Evolutionary conservation across 2,329 filamentous ascomycete genomes (phyloP).

Genomic region (Trichophyton benhamiae): DNA sequence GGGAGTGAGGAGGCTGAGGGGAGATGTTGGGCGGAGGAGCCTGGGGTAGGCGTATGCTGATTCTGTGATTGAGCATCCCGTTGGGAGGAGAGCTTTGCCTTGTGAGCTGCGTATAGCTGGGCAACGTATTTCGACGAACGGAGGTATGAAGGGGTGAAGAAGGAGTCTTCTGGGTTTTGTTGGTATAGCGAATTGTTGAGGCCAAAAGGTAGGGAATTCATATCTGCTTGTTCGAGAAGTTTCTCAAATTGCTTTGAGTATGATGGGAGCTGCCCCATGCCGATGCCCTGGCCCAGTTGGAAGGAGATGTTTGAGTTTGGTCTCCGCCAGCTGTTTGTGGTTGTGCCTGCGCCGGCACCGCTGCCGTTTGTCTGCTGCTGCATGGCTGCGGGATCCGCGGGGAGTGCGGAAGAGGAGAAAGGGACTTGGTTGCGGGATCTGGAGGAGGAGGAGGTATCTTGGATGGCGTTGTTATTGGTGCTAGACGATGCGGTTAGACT

Average conservation of each 20-base stretch:
- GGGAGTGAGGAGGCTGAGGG: conserved; percentile 29
- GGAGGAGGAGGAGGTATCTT: conserved; percentile 17
- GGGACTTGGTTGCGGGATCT: conserved; percentile 26
- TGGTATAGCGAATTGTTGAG: conserved; percentile 10
- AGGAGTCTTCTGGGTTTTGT: conserved; percentile 33
- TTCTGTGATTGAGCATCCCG: conserved; percentile 26
- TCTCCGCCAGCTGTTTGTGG: background rate
- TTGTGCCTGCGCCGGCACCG: background rate
- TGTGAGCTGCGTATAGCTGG: conserved; percentile 58
- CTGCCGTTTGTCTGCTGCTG: background rate
- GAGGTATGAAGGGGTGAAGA: conserved; percentile 80
- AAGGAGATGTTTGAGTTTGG: background rate
- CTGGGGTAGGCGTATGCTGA: conserved; percentile 24
- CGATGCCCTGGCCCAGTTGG: background rate
- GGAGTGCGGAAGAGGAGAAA: background rate
- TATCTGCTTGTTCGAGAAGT: background rate
- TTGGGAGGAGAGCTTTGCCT: conserved; percentile 44
- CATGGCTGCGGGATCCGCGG: background rate
- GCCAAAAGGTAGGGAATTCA: background rate
- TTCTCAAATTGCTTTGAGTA: conserved; percentile 1
- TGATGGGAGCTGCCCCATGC: background rate
- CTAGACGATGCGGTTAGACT: conserved; percentile 23
- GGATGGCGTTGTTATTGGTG: conserved; percentile 24
- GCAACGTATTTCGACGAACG: conserved; percentile 64
- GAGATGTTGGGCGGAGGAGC: background rate